Percentiles rank a stretch among this genome's conserved stretches.
Evolutionary conservation across 2,329 filamentous ascomycete genomes (phyloP).

Genomic region (Penicillium italicum): DNA sequence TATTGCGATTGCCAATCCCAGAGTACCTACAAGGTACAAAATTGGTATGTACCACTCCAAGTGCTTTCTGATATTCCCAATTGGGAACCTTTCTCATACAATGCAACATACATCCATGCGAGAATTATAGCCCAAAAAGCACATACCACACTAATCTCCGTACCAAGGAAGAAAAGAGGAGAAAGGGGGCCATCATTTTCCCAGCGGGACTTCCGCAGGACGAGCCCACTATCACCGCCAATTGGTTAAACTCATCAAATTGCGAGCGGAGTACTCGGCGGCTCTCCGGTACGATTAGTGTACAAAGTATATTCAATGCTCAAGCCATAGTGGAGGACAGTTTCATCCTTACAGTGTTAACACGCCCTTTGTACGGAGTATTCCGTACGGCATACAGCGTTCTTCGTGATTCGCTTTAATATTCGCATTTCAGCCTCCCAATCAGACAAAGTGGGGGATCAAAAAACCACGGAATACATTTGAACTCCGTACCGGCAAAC

Average conservation of each 20-base stretch:
- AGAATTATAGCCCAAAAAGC: slow-evolving; percentile 7
- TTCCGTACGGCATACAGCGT: no score
- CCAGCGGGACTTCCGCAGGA: slow-evolving; percentile 1
- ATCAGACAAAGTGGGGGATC: not conserved
- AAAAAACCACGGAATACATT: not conserved
- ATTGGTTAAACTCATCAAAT: slow-evolving; percentile 3
- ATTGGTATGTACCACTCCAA: not conserved
- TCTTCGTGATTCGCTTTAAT: not conserved
- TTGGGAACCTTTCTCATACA: not conserved
- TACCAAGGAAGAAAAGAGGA: slow-evolving; percentile 7
- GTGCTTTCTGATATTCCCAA: not conserved
- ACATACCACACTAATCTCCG: slow-evolving; percentile 1
- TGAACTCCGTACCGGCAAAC: not conserved
- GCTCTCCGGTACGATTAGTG: slow-evolving; percentile 16
- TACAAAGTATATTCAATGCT: not conserved
- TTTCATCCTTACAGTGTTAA: not conserved
- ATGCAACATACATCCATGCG: not conserved
- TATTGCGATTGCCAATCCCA: not conserved
- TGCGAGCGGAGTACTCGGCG: slow-evolving; percentile 18
- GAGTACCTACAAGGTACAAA: no score
- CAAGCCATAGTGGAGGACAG: not conserved
- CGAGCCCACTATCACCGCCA: not conserved
- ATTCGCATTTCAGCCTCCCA: not conserved
- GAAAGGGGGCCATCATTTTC: slow-evolving; percentile 1
- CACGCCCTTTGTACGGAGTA: not conserved